phyloP scores from a whole-genome alignment of 495 filamentous ascomycete genomes.

The Aeminium ludgeri region DNA sequence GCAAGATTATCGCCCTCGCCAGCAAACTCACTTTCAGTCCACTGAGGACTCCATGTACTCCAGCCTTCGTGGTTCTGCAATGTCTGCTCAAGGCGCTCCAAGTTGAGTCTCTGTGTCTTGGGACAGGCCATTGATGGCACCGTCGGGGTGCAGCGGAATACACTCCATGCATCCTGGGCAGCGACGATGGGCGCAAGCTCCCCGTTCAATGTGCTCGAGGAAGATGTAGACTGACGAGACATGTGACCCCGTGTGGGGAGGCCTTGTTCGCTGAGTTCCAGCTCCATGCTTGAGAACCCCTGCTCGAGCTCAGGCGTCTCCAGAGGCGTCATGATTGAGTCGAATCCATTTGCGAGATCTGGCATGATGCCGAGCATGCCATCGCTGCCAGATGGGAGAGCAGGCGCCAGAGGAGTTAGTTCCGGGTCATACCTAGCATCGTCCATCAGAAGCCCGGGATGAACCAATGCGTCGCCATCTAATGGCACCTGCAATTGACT shows the following conservation, averaged over 20 bases:
- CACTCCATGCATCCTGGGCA: slow-evolving; percentile 38
- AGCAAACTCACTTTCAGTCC: slow-evolving; percentile 32
- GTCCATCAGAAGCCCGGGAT: slow-evolving; percentile 23
- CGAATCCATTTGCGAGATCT: slow-evolving; percentile 15
- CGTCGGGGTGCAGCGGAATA: slow-evolving; percentile 39
- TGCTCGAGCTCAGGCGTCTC: slow-evolving; percentile 24
- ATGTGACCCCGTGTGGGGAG: slow-evolving; percentile 7
- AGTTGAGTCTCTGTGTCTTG: slow-evolving; percentile 38
- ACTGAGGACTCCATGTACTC: slow-evolving; percentile 31
- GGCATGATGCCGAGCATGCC: slow-evolving; percentile 21
- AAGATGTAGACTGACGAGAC: slow-evolving; percentile 13
- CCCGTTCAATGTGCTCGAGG: slow-evolving; percentile 25
- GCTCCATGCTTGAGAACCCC: slow-evolving; percentile 20
- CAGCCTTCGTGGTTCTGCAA: slow-evolving; percentile 25
- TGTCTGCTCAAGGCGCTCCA: slow-evolving; percentile 39
- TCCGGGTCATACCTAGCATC: slow-evolving; percentile 27
- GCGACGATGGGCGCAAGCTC: slow-evolving; percentile 36
- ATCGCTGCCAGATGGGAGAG: slow-evolving; percentile 6
- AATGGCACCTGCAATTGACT: slow-evolving; percentile 20
- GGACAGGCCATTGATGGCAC: slow-evolving; percentile 35
- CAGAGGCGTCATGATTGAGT: slow-evolving; percentile 17
- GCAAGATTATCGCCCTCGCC: slow-evolving; percentile 30
- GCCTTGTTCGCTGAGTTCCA: slow-evolving; percentile 20
- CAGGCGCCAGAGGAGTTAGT: slow-evolving; percentile 19
- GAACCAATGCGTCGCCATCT: slow-evolving; percentile 18